These are phyloP conservation scores for Aspergillus eucalypticola DNA, from an alignment of 2,329 filamentous ascomycete genomes.

Conservation along the genomic window DNA sequence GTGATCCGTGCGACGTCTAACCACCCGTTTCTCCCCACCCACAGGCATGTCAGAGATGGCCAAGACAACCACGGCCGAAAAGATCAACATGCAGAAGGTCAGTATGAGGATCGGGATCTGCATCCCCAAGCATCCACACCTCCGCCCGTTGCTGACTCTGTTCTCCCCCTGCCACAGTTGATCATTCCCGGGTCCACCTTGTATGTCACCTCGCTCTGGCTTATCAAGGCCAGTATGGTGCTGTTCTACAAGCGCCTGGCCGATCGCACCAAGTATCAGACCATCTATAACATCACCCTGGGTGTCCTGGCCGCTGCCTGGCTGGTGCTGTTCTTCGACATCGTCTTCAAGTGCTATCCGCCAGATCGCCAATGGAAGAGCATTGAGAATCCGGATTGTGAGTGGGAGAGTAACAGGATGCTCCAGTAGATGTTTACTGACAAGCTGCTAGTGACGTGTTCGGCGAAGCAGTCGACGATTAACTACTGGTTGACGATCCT, in stretches of 20 bases:
- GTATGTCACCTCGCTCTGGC: constrained; percentile 25
- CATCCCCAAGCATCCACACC: not conserved
- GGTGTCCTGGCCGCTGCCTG: constrained; percentile 19
- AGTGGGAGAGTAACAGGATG: not conserved
- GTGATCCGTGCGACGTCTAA: constrained; percentile 1
- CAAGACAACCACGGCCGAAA: constrained; percentile 11
- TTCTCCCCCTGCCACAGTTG: constrained; percentile 14
- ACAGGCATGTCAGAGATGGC: constrained; percentile 22
- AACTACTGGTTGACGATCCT: constrained; percentile 25
- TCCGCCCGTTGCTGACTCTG: not conserved
- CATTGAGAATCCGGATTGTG: constrained; percentile 1
- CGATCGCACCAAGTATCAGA: constrained; percentile 23
- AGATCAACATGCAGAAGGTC: constrained; percentile 23
- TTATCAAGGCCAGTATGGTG: constrained; percentile 26
- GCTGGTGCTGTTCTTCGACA: constrained; percentile 23
- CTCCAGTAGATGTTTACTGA: not conserved
- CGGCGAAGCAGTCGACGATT: constrained; percentile 13
- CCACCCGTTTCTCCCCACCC: not conserved
- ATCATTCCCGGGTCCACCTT: constrained; percentile 26
- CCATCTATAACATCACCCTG: constrained; percentile 22
- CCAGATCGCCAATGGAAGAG: constrained; percentile 15
- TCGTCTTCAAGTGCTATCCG: constrained; percentile 25
- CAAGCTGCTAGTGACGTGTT: constrained; percentile 15
- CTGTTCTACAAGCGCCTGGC: constrained; percentile 26
- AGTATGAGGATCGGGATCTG: not conserved